Conservation (phyloP, 2,329 filamentous ascomycete species). For the Apiospora pterosperma region DNA sequence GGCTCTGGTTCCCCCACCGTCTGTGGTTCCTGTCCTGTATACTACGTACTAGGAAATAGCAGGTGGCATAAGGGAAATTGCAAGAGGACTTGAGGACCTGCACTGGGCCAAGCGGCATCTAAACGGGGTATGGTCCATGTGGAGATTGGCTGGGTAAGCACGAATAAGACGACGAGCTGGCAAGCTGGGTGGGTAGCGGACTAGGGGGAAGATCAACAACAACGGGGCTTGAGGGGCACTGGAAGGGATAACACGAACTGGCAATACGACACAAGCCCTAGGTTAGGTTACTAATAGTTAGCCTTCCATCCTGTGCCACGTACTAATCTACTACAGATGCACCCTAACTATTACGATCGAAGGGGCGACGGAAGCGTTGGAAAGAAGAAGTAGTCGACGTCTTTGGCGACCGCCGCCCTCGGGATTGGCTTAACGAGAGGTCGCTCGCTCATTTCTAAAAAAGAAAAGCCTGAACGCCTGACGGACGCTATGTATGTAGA, state of each 20-base stretch:
- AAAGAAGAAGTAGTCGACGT: too few relatives aligned
- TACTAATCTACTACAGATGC: too few relatives aligned
- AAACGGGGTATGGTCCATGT: neutral
- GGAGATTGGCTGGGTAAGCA: neutral
- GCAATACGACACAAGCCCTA: neutral
- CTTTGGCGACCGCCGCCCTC: too few relatives aligned
- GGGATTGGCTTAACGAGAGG: too few relatives aligned
- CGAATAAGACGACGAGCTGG: neutral
- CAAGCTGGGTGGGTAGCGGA: too few relatives aligned
- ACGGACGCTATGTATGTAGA: neutral
- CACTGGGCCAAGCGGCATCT: neutral
- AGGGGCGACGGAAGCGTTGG: too few relatives aligned
- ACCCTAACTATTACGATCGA: too few relatives aligned
- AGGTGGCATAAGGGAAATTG: slow-evolving; percentile 5
- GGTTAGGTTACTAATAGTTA: too few relatives aligned
- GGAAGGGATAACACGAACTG: neutral
- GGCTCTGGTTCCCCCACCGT: slow-evolving; percentile 2
- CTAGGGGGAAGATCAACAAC: neutral
- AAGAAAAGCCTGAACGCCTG: too few relatives aligned
- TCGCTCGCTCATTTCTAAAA: too few relatives aligned
- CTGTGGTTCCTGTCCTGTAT: slow-evolving; percentile 3
- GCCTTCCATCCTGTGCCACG: too few relatives aligned
- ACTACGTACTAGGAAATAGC: too few relatives aligned
- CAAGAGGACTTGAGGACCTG: neutral
- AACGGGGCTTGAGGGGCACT: neutral